phyloP scores from a whole-genome alignment of 192 early-diverging fungal genomes.

The Funneliformis geosporum region DNA sequence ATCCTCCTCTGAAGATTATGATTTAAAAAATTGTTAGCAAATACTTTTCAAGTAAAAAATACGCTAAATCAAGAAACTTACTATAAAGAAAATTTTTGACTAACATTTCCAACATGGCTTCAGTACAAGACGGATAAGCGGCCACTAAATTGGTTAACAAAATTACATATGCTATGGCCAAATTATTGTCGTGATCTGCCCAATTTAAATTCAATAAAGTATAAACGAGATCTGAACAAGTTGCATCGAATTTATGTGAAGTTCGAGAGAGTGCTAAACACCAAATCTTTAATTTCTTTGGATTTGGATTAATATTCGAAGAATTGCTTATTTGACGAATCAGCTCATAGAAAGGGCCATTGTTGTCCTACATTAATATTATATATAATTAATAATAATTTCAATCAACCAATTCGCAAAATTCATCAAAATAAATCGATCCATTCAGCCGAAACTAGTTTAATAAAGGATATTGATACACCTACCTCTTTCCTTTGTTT shows the following conservation, averaged over 20 bases:
- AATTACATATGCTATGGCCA: conserved; percentile 8
- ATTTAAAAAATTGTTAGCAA: neutral
- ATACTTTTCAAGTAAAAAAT: neutral
- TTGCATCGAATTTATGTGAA: neutral
- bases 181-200: conserved; percentile 10
- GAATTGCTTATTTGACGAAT: neutral
- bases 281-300: conserved; percentile 1
- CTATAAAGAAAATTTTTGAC: neutral
- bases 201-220: conserved; percentile 6
- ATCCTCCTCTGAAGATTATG: neutral
- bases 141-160: neutral
- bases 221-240: neutral
- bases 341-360: neutral
- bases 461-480: no score
- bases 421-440: no score
- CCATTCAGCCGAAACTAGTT: no score
- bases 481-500: neutral
- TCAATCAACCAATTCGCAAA: no score
- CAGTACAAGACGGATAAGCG: neutral
- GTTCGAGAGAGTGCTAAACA: neutral
- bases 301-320: neutral
- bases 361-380: neutral
- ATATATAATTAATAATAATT: neutral
- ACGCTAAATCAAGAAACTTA: neutral
- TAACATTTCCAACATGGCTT: neutral